Base-by-base conservation (phyloP, 2,329 filamentous ascomycete genomes). In the Leptographium radiaticola region DNA sequence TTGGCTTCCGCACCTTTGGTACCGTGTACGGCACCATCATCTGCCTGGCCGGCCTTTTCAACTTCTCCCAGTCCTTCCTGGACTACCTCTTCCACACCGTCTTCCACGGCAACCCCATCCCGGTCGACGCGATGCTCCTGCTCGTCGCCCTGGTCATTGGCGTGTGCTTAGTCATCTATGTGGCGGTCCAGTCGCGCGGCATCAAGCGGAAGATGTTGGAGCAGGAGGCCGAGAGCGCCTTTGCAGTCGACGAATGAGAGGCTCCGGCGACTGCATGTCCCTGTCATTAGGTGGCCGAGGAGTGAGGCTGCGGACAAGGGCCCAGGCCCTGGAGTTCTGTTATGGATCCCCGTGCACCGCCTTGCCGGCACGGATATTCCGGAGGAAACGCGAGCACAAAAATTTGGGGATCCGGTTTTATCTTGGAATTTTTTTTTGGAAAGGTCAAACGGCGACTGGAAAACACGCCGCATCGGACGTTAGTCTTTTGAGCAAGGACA, bases 11-110 rank as follows among this genome's bases (percentile, higher is more conserved):
- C 57, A 95, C 89, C 0, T 95, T 95, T 61, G 90, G 89, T 47
- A 95, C 87, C 55, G 89, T 96, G n/a, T 95, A 95, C 67, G 89
- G 89, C 12, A 76, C 90, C 20, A 86, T 95, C 59, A 95, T 95
- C 61, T 94, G 87, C 67, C 70, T 93, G 2, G 84, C 89, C 0
- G 89, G 90, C 0, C 66, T 95, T 0, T 76, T 89, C 63, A 95
- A 94, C 68, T 90, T 96, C 63, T 80, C 80, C 1, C 89, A 95
- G 70, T 84, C 84, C 6, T 88, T 79, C 0, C 74, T 95, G 38
- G 89, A 95, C 66, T 80, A 83, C 30, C 66, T 91, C 39, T 89
- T 89, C 43, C 87, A 94, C 63, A 74, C 79, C 54, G 75, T 75
- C 0, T 95, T 91, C 63, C 61, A 72, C 25, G 80, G 83, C 6